Evolutionary conservation across 1,284 basidiomycete species (phyloP), one percentile per base, ranked within the genome.

Genomic region (Ceratobasidium sp.): DNA sequence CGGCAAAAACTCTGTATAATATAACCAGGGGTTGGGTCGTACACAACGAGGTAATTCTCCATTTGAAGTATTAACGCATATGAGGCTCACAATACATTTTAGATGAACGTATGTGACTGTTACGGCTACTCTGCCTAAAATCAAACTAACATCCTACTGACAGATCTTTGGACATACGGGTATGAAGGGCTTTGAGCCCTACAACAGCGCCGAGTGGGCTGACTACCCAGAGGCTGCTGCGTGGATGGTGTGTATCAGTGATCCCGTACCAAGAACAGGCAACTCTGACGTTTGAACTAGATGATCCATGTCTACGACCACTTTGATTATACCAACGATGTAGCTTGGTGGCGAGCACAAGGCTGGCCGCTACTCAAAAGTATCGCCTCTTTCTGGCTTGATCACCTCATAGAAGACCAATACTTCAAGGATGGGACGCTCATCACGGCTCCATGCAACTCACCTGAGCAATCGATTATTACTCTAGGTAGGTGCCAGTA

Each of bases 251-350:
- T 39, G 79, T 67, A 80, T 9, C 81, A 20, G 20, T 15, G 28
- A 72, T 40, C 69, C 33, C 12, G 18, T 9, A 2, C 20, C 5
- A 42, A 44, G 3, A 9, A n/a, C 3, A 4, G 18, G 89, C 91
- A n/a, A 76, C 23, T 39, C 53, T 64, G 23, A 44, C 51, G 23
- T n/a, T 23, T 7, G 15, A 26, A 23, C 33, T 46, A 44, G 92
- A 92, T 93, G 92, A 81, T 92, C 33, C 92, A 94, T 81, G 90
- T 90, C 15, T 94, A 91, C 91, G 93, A 94, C 82, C 91, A 94
- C 82, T 93, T 93, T 81, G 93, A 94, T 81, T 90, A 90, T 83
- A 92, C 91, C 1, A 90, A 90, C 77, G 90, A 94, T 79, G 83
- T 90, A 4, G 83, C 85, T 2, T 94, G 93, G 93, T 93, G 90